Conservation (phyloP, 768 basidiomycete genomes). For the Omphalotus guepiniiformis region DNA sequence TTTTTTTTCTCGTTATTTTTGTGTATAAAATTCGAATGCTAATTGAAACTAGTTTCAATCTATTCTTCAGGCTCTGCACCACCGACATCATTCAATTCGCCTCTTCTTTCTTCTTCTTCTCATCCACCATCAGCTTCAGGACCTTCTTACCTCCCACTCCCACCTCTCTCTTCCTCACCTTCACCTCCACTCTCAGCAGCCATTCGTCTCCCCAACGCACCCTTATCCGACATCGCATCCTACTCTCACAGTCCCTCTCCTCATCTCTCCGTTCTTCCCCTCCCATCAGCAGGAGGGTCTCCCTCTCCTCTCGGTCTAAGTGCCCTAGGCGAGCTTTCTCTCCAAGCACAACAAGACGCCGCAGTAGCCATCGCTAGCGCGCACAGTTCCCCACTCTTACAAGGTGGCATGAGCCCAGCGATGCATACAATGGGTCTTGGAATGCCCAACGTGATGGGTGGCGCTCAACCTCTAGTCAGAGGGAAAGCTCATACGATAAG, state of each 20-base stretch:
- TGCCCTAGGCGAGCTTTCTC: too few relatives aligned
- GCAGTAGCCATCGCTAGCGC: too few relatives aligned
- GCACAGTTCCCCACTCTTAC: too few relatives aligned
- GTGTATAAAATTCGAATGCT: background rate
- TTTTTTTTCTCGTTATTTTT: background rate
- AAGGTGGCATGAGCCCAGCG: too few relatives aligned
- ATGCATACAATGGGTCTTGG: too few relatives aligned
- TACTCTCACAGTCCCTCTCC: constrained; percentile 3
- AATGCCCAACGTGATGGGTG: too few relatives aligned
- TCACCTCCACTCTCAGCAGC: constrained; percentile 55
- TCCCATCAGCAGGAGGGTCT: background rate
- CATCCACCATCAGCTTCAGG: constrained; percentile 29
- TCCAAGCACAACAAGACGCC: too few relatives aligned
- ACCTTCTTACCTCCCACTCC: constrained; percentile 43
- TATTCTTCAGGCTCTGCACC: constrained; percentile 58
- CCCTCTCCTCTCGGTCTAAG: background rate
- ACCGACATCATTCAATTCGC: constrained; percentile 67
- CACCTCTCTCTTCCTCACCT: constrained; percentile 67
- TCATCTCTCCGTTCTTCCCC: background rate
- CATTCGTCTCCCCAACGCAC: constrained; percentile 72
- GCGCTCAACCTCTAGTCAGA: too few relatives aligned
- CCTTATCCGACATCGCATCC: constrained; percentile 65
- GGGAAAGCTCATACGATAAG: constrained; percentile 6
- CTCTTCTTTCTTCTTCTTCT: constrained; percentile 63
- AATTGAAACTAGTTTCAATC: constrained; percentile 7